phyloP scores from a whole-genome alignment of 768 basidiomycete genomes.

The Termitomyces sp. region DNA sequence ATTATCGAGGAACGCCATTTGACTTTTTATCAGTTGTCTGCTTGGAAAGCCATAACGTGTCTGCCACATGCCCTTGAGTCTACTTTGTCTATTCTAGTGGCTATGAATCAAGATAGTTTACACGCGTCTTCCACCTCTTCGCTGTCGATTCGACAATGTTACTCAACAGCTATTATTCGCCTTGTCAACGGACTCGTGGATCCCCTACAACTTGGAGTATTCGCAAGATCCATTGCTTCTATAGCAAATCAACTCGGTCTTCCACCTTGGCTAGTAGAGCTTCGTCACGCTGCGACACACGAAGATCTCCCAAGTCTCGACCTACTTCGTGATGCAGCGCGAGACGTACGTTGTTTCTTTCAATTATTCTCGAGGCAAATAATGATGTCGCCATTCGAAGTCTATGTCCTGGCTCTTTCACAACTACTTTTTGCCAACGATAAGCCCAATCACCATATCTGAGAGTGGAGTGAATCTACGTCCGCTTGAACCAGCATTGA shows the following conservation, averaged over 20 bases:
- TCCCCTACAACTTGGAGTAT: constrained; percentile 83
- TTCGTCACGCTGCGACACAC: constrained; percentile 94
- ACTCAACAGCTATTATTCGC: constrained; percentile 76
- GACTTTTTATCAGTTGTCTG: constrained; percentile 50
- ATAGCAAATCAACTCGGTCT: constrained; percentile 84
- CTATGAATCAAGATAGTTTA: constrained; percentile 48
- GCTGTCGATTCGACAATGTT: constrained; percentile 66
- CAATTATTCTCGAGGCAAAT: background rate
- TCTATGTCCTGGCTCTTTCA: constrained; percentile 78
- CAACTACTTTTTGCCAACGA: constrained; percentile 78
- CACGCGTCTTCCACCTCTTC: constrained; percentile 20
- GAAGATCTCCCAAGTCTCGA: constrained; percentile 88
- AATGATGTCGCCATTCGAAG: constrained; percentile 30
- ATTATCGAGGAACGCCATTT: constrained; percentile 4
- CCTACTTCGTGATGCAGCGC: constrained; percentile 68
- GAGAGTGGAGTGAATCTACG: constrained; percentile 34
- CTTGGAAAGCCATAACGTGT: constrained; percentile 69
- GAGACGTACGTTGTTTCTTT: constrained; percentile 43
- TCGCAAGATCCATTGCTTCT: constrained; percentile 84
- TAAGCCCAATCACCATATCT: constrained; percentile 43
- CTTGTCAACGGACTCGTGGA: constrained; percentile 96
- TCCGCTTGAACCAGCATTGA: constrained; percentile 61
- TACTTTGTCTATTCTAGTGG: constrained; percentile 54
- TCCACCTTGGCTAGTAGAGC: constrained; percentile 84
- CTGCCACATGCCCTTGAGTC: constrained; percentile 84